phyloP scores from a whole-genome alignment of 305 asterid genomes.

The Solanum hybrid region DNA sequence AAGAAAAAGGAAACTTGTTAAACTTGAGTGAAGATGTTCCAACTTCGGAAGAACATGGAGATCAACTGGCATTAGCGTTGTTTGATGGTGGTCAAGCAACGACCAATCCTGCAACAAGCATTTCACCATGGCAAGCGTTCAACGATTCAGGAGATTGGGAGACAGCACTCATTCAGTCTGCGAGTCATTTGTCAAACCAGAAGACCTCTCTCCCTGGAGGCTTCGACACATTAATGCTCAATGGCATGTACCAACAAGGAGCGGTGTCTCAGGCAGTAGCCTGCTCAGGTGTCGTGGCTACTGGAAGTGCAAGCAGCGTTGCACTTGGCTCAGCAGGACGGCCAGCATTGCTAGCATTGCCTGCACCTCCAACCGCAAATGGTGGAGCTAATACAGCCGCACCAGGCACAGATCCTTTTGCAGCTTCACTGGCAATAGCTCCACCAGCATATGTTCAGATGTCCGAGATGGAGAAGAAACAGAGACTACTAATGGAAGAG shows the following conservation, averaged over 20 bases:
- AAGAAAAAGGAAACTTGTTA: constrained; percentile 57
- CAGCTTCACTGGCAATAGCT: constrained; percentile 63
- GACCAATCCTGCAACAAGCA: constrained; percentile 9
- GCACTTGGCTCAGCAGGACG: constrained; percentile 79
- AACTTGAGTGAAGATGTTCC: constrained; percentile 59
- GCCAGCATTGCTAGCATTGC: constrained; percentile 73
- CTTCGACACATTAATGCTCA: constrained; percentile 44
- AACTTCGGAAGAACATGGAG: constrained; percentile 45
- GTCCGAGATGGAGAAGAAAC: constrained; percentile 94
- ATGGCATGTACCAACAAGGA: constrained; percentile 91
- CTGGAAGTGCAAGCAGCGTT: constrained; percentile 79
- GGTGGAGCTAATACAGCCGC: constrained; percentile 8
- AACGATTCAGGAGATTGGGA: constrained; percentile 78
- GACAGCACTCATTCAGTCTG: constrained; percentile 51
- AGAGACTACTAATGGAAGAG: constrained; percentile 53
- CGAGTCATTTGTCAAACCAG: constrained; percentile 67
- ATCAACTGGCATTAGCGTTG: constrained; percentile 63
- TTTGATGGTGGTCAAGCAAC: constrained; percentile 42
- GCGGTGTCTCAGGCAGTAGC: constrained; percentile 39
- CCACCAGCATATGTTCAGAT: constrained; percentile 88
- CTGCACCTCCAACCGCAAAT: constrained; percentile 57
- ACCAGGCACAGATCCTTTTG: constrained; percentile 48
- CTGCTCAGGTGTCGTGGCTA: constrained; percentile 49
- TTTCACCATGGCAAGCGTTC: constrained; percentile 80
- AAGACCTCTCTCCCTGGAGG: constrained; percentile 56